Conservation (phyloP, 2,329 filamentous ascomycete species). For the Dothideomycetes sp. region DNA sequence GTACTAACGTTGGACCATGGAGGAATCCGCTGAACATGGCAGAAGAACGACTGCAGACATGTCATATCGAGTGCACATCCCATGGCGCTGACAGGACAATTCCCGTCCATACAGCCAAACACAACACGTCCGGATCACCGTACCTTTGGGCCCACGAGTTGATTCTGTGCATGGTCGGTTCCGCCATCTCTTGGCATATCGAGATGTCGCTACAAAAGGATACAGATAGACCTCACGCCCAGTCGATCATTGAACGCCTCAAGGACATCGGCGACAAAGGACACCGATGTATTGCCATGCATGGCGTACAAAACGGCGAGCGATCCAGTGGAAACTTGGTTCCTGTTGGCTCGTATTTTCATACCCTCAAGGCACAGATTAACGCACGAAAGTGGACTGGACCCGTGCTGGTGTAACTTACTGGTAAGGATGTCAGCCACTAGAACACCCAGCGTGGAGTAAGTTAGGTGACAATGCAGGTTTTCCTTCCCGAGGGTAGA, state of each 20-base stretch:
- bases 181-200: constrained; percentile 8
- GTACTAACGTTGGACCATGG: constrained; percentile 11
- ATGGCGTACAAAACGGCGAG: not conserved
- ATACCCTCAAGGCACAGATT: constrained; percentile 7
- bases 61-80: constrained; percentile 11
- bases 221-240: not conserved
- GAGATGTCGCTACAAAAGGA: constrained; percentile 5
- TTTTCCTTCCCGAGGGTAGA: constrained; percentile 1
- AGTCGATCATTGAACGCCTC: constrained; percentile 10
- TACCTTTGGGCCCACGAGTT: constrained; percentile 5
- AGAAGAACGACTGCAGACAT: constrained; percentile 9
- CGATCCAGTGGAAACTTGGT: constrained; percentile 2
- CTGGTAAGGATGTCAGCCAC: constrained; percentile 1
- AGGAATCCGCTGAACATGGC: constrained; percentile 6
- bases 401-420: constrained; percentile 5
- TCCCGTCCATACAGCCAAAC: not conserved
- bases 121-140: constrained; percentile 7
- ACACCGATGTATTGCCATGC: constrained; percentile 2
- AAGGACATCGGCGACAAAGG: constrained; percentile 4
- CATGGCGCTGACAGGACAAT: constrained; percentile 9
- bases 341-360: constrained; percentile 5
- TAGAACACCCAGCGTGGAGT: not conserved
- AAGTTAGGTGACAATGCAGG: constrained; percentile 2
- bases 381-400: constrained; percentile 6
- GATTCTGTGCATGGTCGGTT: constrained; percentile 4